Evolutionary conservation across 2,329 filamentous ascomycete genomes (phyloP), one percentile per base, ranked within the genome.

Genomic region (Coniochaeta hoffmannii): DNA sequence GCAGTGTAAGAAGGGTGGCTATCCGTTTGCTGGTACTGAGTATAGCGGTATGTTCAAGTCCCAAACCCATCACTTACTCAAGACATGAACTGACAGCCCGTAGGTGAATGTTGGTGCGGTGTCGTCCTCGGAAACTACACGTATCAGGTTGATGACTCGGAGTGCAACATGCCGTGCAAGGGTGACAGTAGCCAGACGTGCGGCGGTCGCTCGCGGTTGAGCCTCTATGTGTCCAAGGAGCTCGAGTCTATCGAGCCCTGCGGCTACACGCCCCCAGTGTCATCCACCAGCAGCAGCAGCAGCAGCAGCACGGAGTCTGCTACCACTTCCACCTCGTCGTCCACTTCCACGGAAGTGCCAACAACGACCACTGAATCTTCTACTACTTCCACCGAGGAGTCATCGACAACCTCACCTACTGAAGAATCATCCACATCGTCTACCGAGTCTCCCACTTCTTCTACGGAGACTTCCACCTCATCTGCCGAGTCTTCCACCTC

Each of bases 121-220:
- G 76, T 76, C 36, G 73, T 83, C 28, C 69, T 83, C 32, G 80
- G 78, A 36, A 77, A 77, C 59, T 69, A 70, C 55, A 76, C 73
- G 5, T 57, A 57, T 31, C 62, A 69, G 31, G 72, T 70, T 11
- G 64, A 69, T 51, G 57, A 63, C 22, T 59, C 61, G 14, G 65
- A 76, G 38, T 86, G 82, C 66, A 70, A 72, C 58, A 74, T 76
- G 63, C 65, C 75, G 36, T 86, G 82, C 67, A 72, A 69, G 11
- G 82, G 81, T 19, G 70, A 82, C 59, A 50, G 59, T 1, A 59
- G 52, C 38, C 57, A 73, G 56, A 73, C 59, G 10, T 80, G 77
- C 58, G 77, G 77, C 63, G 77, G 77, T 15, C 59, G 65, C 14
- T 59, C 63, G 26, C 69, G 69, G 36, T 63, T 80, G 59, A 76